Evolutionary conservation across 495 filamentous ascomycete genomes (phyloP), one percentile per base, ranked within the genome.

Genomic region (Tuber brumale): DNA sequence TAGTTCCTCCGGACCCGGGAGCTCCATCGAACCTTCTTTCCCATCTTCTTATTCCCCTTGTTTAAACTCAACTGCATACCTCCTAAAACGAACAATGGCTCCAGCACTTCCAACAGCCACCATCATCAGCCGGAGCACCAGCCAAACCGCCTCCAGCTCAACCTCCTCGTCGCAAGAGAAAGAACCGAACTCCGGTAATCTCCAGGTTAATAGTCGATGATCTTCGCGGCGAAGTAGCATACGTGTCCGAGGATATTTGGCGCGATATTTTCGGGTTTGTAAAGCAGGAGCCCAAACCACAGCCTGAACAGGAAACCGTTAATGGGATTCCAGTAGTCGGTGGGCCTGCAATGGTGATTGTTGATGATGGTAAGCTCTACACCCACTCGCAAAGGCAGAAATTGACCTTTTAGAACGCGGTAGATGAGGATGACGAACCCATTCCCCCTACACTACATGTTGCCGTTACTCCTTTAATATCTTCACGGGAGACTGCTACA

Each of bases 181-280:
- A 88, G 79, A 88, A 90, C 73, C 87, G 86, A 76, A 85, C 86
- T 35, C 87, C 91, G n/a, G 85, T 90, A 19, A 86, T 89, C 48
- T 90, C 89, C 19, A 86, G 87, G 43, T 83, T 98, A 23, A 87
- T 95, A 51, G 93, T 97, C 81, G 90, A 92, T 81, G 91, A 94
- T 84, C 86, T 97, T 79, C 93, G 91, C 85, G 93, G 92, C 23
- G 93, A 96, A 77, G 89, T 93, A 45, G 95, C 93, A 71, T 89
- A 95, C 69, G 82, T 99, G 72, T 96, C 94, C 27, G 91, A 94
- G 79, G 92, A 97, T 83, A 87, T 99, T 46, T 93, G 92, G 75
- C 86, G 87, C 43, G 92, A 96, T 82, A 87, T 97, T 69, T 97
- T 97, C 81, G 92, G 90, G 41, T 87, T 88, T 23, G 78, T 85